A percentile compares a stretch with the other conserved stretches of the same genome.
These are phyloP conservation scores for Globisporangium takayamanum DNA, from an alignment of 352 stramenopile species.

Conservation along the genomic window DNA sequence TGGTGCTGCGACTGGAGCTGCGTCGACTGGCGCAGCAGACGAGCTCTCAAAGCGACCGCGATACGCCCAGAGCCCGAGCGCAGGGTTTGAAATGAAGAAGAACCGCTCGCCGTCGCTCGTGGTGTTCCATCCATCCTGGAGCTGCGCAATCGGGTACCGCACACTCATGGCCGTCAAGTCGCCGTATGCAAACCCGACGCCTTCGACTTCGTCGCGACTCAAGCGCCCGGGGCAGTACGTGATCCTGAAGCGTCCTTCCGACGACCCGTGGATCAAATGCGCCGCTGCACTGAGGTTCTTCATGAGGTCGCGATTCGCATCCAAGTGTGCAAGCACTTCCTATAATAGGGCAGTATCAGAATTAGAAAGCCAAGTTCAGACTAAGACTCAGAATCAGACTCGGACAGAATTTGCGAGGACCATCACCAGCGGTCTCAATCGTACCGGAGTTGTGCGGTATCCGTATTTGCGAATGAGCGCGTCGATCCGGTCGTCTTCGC, in stretches of 20 bases:
- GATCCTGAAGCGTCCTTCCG: conserved; percentile 95
- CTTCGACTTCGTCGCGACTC: conserved; percentile 90
- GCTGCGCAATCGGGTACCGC: conserved; percentile 73
- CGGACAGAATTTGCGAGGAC: conserved; percentile 5
- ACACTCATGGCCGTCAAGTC: conserved; percentile 80
- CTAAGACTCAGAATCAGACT: background rate
- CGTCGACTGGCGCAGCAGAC: conserved; percentile 12
- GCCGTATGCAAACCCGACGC: conserved; percentile 90
- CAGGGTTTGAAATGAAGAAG: conserved; percentile 97
- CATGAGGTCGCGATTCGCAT: conserved; percentile 91
- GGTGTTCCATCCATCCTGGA: conserved; percentile 93
- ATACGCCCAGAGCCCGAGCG: conserved; percentile 94
- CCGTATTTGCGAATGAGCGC: conserved; percentile 95
- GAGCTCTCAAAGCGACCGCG: conserved; percentile 72
- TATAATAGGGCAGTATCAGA: conserved; percentile 10
- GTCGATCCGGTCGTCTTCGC: conserved; percentile 93
- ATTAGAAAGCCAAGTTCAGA: background rate
- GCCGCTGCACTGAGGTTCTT: conserved; percentile 93
- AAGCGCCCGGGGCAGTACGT: conserved; percentile 92
- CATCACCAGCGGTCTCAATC: conserved; percentile 6
- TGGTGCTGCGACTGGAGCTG: background rate
- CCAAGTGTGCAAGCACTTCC: conserved; percentile 90
- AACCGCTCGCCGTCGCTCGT: conserved; percentile 78
- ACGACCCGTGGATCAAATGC: conserved; percentile 96
- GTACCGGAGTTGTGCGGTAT: conserved; percentile 92